Evolutionary conservation across 768 basidiomycete species (phyloP), one percentile per base, ranked within the genome.

Genomic region (Boletus patriciae): DNA sequence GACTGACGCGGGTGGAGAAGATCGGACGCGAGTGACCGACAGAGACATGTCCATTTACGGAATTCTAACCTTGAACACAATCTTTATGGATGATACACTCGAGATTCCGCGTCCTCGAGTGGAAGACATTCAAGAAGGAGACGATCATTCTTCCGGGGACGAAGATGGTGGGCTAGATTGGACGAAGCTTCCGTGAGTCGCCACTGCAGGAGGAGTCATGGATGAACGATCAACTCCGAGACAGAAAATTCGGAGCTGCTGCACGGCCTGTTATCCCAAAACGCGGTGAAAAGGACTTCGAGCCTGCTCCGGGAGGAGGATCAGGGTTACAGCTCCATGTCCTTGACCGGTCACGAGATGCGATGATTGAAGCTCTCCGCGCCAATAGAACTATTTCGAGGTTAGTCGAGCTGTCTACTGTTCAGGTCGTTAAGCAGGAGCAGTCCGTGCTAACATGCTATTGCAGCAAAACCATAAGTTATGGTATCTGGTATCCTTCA

Each of bases 231-330:
- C 13, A 27, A 50, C 40, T 19, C 33, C 42, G 36, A 33, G 45
- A 50, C 55, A 71, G 67, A 44, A 67, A 61, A 43, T 19, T 50
- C 40, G 70, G 63, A 11, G 63, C 63, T 16, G 59, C 72, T 16
- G 64, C 73, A 6, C 81, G 86, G 40, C 90, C 89, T 3, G 77
- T 90, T 7, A 95, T 99, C 49, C 97, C 97, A 7, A 95, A 92
- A 71, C 84, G 97, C 27, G 97, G 97, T 2, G 97, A 98, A 73
- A 98, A 99, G 69, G 95, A 98, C 61, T 98, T 94, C 62, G 96
- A 98, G 69, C 97, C 97, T 2, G 77, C 78, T 62, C 66, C 75
- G 21, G 77, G 76, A 10, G 68, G 83, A 11, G 90, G 88, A 7
- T 87, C 91, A 12, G 83, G 82, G 13, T 76, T 92, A 13, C 97